Percentiles rank a stretch among this genome's conserved stretches.
These are phyloP conservation scores for Dothistroma pini DNA, from an alignment of 2,329 filamentous ascomycete genomes.

Conservation along the genomic window DNA sequence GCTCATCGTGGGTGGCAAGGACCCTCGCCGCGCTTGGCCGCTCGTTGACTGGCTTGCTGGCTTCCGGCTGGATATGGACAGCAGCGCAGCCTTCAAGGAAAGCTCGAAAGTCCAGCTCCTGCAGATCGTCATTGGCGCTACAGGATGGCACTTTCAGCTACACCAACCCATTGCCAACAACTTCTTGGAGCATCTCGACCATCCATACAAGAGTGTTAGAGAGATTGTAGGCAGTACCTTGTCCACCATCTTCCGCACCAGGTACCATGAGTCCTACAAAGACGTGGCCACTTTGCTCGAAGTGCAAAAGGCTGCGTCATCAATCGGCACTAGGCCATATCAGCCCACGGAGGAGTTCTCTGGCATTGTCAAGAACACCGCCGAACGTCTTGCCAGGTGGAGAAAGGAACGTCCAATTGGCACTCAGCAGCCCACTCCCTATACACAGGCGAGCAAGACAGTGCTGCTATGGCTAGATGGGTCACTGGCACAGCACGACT, in stretches of 20 bases:
- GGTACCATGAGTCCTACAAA: conserved; percentile 91
- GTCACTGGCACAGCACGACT: conserved; percentile 87
- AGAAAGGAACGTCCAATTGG: conserved; percentile 77
- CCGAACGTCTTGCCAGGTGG: conserved; percentile 80
- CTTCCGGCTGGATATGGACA: conserved; percentile 89
- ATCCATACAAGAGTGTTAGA: conserved; percentile 95
- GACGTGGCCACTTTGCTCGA: conserved; percentile 72
- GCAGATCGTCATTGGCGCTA: conserved; percentile 80
- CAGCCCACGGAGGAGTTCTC: conserved; percentile 70
- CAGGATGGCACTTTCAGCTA: conserved; percentile 93
- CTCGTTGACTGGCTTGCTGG: conserved; percentile 76
- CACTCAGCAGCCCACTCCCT: conserved; percentile 88
- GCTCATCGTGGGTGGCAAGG: conserved; percentile 80
- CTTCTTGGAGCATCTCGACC: conserved; percentile 87
- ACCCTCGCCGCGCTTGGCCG: conserved; percentile 82
- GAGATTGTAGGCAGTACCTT: conserved; percentile 91
- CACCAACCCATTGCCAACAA: conserved; percentile 84
- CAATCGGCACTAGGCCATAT: conserved; percentile 82
- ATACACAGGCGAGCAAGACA: conserved; percentile 95
- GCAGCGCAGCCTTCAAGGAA: conserved; percentile 98
- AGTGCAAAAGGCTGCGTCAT: conserved; percentile 72
- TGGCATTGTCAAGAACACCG: conserved; percentile 68
- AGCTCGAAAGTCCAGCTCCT: conserved; percentile 92
- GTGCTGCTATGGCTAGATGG: conserved; percentile 92
- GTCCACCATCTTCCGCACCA: conserved; percentile 80